Evolutionary conservation across 345 rosid species (phyloP), one percentile per base, ranked within the genome.

Genomic region (Linum tenue): DNA sequence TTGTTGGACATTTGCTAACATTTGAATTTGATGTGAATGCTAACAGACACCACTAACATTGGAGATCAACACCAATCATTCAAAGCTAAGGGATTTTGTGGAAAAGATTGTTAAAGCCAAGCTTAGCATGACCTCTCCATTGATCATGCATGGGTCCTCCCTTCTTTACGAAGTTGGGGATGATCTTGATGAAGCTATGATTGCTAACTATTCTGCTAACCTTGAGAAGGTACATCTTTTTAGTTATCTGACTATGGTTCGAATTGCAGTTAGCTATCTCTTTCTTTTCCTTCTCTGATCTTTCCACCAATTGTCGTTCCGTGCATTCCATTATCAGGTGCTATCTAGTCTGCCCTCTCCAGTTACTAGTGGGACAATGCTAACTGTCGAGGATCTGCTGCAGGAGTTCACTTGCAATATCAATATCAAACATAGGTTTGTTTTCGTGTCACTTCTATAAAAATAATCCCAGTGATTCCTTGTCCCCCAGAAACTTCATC

Each of bases 111-210:
- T 95, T 42, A 87, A 79, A 85, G 90, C 95, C 67, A 91, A 91
- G 82, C 96, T 91, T 44, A 95, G 96, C 64, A 95, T 95, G 96
- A 87, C 83, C 80, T 83, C 80, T 62, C 99, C 99, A 1, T 56
- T 91, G 57, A 83, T 95, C 42, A 89, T 91, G 95, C 83, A 78
- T 7, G 97, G 97, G 35, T 31, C 87, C 17, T 72, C 85, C 15
- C 95, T 95, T 79, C 92, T 94, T 68, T 94, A 87, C 76, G 99
- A 94, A 81, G 86, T 84, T 66, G 99, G 99, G 37, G 99, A 95
- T 79, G 99, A 89, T 78, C 97, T 95, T 76, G 99, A 95, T 44
- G 81, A 71, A 62, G 84, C 72, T 60, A 78, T 80, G 97, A 80
- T 80, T 38, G 84, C 89, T 70, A 86, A 82, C 75, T 95, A 91